phyloP scores from a whole-genome alignment of 2,329 filamentous ascomycete species.

The Aspergillus fumigatus region DNA sequence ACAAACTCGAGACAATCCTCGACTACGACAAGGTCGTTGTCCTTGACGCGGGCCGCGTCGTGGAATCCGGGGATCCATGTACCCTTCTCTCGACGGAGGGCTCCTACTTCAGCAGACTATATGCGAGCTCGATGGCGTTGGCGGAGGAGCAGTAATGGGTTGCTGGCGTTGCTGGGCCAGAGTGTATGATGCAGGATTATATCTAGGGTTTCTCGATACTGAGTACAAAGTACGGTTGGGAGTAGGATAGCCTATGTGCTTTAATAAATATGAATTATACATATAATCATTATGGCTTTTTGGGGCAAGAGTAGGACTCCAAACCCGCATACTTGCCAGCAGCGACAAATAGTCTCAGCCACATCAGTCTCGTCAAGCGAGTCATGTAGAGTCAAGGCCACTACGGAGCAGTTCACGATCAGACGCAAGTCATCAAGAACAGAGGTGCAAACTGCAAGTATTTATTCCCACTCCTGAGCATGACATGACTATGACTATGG shows the following conservation, averaged over 20 bases:
- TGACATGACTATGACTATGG: neutral
- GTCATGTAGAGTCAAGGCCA: neutral
- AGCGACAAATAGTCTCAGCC: neutral
- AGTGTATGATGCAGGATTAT: neutral
- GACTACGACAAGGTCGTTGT: constrained; percentile 38
- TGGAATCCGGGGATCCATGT: constrained; percentile 35
- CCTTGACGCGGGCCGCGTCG: constrained; percentile 31
- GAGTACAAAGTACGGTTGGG: neutral
- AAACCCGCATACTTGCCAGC: neutral
- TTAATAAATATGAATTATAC: neutral
- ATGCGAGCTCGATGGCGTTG: constrained; percentile 20
- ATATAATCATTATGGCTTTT: neutral
- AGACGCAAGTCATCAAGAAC: neutral
- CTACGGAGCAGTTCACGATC: neutral
- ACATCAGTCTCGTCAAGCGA: neutral
- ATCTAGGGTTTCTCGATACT: neutral
- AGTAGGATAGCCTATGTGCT: neutral
- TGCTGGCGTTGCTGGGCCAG: neutral
- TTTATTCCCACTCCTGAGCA: neutral
- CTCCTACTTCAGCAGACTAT: constrained; percentile 36
- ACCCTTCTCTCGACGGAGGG: constrained; percentile 31
- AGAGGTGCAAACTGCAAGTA: neutral
- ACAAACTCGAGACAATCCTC: constrained; percentile 48
- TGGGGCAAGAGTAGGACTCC: neutral
- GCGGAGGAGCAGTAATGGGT: constrained; percentile 18